Evolutionary conservation across 345 rosid species (phyloP).

Genomic region (Psidium guajava): DNA sequence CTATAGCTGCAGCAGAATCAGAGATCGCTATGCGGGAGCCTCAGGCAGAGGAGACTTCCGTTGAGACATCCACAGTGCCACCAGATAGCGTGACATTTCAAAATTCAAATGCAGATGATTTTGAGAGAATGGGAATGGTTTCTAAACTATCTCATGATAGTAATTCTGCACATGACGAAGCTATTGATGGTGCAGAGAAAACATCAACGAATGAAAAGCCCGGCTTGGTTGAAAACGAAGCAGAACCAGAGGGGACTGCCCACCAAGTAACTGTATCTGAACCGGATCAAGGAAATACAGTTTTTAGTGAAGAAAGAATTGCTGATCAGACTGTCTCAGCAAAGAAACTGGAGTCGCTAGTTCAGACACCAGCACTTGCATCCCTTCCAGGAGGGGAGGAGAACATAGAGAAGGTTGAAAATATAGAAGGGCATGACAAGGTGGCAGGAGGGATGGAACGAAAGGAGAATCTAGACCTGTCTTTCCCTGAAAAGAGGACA

Average conservation of each 20-base stretch:
- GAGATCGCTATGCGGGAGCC: neutral
- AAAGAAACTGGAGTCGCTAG: neutral
- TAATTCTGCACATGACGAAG: neutral
- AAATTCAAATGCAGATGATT: neutral
- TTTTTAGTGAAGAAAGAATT: neutral
- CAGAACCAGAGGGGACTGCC: neutral
- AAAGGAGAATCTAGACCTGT: neutral
- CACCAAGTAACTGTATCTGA: neutral
- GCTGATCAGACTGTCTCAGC: neutral
- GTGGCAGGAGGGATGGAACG: neutral
- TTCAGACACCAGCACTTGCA: neutral
- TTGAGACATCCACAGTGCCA: neutral
- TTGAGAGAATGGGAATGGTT: neutral
- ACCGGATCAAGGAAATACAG: neutral
- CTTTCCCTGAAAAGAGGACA: neutral
- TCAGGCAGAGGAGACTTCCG: too few species aligned
- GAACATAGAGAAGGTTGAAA: neutral
- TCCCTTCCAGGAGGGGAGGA: neutral
- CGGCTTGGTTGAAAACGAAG: neutral
- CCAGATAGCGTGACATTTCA: neutral
- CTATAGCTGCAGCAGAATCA: neutral
- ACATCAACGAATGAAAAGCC: neutral
- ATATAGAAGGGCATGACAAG: neutral
- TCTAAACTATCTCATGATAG: neutral
- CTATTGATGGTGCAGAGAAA: neutral